Evolutionary conservation across 495 filamentous ascomycete species (phyloP).

Genomic region (Tuber aestivum): DNA sequence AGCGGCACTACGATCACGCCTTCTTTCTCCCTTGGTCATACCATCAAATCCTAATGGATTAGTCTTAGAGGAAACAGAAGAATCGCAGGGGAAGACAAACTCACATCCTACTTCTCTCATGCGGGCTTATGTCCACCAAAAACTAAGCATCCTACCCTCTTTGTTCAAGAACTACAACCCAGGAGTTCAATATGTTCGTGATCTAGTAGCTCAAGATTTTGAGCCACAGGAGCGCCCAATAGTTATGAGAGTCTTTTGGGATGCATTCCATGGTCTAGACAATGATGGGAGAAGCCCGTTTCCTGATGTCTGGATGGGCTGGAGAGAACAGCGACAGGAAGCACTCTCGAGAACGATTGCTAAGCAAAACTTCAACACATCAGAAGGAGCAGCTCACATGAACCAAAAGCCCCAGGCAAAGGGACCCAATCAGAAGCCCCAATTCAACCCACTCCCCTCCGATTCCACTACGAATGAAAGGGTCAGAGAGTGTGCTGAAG

Average conservation of each 20-base stretch:
- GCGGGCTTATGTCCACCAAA: slow-evolving; percentile 22
- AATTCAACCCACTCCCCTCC: background rate
- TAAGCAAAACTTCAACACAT: background rate
- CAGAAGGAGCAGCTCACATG: background rate
- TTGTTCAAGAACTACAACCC: slow-evolving; percentile 18
- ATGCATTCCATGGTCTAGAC: slow-evolving; percentile 22
- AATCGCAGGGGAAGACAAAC: background rate
- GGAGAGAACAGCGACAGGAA: slow-evolving; percentile 16
- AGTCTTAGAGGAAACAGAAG: background rate
- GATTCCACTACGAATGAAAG: background rate
- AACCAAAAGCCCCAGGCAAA: background rate
- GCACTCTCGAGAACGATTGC: background rate
- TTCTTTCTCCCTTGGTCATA: background rate
- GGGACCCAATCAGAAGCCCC: background rate
- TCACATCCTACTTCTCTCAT: background rate
- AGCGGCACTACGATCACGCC: background rate
- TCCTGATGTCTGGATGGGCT: slow-evolving; percentile 19
- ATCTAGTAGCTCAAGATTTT: slow-evolving; percentile 22
- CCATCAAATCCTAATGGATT: background rate
- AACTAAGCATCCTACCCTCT: slow-evolving; percentile 11
- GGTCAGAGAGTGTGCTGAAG: background rate
- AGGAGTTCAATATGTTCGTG: slow-evolving; percentile 16
- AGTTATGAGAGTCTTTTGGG: slow-evolving; percentile 24
- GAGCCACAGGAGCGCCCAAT: slow-evolving; percentile 8
- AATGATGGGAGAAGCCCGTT: slow-evolving; percentile 2